phyloP scores from a whole-genome alignment of 768 basidiomycete species.

The Gyrodon lividus region DNA sequence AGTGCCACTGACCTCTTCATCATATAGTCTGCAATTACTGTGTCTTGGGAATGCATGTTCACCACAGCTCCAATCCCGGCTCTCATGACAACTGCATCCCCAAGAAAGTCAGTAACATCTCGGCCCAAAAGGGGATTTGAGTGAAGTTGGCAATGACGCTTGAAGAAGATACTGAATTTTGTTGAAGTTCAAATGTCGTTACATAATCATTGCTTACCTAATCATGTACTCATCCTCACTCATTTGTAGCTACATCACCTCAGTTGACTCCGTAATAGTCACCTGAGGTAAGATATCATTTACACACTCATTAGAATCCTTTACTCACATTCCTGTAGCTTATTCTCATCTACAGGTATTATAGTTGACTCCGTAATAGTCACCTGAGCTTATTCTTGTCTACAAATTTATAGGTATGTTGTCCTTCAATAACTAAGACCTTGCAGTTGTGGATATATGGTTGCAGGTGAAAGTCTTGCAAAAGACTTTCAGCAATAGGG shows the following conservation, averaged over 20 bases:
- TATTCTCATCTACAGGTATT: too few species aligned
- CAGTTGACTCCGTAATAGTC: too few species aligned
- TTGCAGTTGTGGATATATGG: conserved; percentile 11
- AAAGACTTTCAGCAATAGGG: conserved; percentile 4
- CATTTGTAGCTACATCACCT: too few species aligned
- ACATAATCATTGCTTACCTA: too few species aligned
- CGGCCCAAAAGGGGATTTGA: not conserved
- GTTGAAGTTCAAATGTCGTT: too few species aligned
- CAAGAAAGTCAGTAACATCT: not conserved
- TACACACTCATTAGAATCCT: too few species aligned
- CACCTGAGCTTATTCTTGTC: too few species aligned
- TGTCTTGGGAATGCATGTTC: conserved; percentile 7
- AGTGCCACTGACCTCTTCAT: conserved; percentile 2
- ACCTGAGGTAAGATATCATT: too few species aligned
- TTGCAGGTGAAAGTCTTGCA: conserved; percentile 1
- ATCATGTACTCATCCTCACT: too few species aligned
- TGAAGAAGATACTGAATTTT: conserved; percentile 12
- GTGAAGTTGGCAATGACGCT: conserved; percentile 1
- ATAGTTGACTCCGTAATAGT: too few species aligned
- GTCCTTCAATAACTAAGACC: not conserved
- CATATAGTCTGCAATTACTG: conserved; percentile 5
- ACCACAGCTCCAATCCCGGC: not conserved
- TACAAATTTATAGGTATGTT: not conserved
- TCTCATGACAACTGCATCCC: conserved; percentile 5
- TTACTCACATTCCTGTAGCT: too few species aligned